A percentile compares a stretch with the other conserved stretches of the same genome.
These are phyloP conservation scores for Coleophoma eucalyptorum DNA, from an alignment of 2,329 filamentous ascomycete species.

Conservation along the genomic window DNA sequence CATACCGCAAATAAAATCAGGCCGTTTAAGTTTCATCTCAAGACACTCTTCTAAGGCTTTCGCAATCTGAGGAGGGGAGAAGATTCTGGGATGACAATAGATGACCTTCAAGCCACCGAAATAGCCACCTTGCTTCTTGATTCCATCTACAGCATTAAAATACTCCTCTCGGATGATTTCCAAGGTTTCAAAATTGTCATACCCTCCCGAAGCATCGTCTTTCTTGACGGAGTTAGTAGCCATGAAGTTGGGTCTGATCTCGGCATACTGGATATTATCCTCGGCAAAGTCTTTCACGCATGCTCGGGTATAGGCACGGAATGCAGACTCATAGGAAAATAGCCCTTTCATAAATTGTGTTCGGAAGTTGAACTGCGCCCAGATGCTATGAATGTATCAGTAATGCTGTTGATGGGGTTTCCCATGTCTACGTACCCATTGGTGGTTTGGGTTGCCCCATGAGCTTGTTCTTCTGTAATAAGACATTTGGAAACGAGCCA, in stretches of 20 bases:
- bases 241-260: conserved; percentile 68
- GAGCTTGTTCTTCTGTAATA: conserved; percentile 56
- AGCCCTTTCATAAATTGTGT: conserved; percentile 72
- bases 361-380: conserved; percentile 62
- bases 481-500: conserved; percentile 63
- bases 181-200: conserved; percentile 58
- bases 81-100: conserved; percentile 65
- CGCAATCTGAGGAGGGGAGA: conserved; percentile 42
- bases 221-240: conserved; percentile 54
- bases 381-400: conserved; percentile 34
- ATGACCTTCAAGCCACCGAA: conserved; percentile 68
- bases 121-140: conserved; percentile 33
- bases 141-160: conserved; percentile 37
- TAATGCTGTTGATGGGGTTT: neutral
- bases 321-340: conserved; percentile 63
- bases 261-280: conserved; percentile 68
- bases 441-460: conserved; percentile 42
- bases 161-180: conserved; percentile 53
- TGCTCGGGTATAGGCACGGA: conserved; percentile 53
- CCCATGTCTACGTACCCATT: conserved; percentile 42
- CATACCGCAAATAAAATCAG: conserved; percentile 60
- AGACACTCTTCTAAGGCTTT: conserved; percentile 58
- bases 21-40: conserved; percentile 52
- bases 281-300: conserved; percentile 58
- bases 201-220: conserved; percentile 47